Conservation (phyloP, 1,139 yeast species). For the Hyphopichia buzzinii region DNA sequence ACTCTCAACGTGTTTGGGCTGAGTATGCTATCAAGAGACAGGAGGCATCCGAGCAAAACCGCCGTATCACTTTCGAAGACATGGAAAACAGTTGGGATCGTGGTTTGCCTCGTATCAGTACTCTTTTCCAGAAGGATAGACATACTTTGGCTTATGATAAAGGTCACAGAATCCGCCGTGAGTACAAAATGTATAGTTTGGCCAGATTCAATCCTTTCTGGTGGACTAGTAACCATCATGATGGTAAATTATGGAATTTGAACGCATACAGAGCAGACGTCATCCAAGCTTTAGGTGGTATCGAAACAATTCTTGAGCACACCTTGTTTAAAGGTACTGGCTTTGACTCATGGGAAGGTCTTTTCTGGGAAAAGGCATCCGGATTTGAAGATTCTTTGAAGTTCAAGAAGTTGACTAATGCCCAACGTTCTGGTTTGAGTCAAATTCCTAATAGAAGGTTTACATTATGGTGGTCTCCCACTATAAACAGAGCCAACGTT, state of each 20-base stretch:
- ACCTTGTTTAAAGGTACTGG: slow-evolving; percentile 96
- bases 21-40: slow-evolving; percentile 89
- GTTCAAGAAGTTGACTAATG: slow-evolving; percentile 91
- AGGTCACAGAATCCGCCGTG: slow-evolving; percentile 83
- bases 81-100: slow-evolving; percentile 94
- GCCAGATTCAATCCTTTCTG: slow-evolving; percentile 84
- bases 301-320: slow-evolving; percentile 93
- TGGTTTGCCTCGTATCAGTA: slow-evolving; percentile 94
- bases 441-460: slow-evolving; percentile 98
- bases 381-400: slow-evolving; percentile 97
- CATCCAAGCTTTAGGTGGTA: slow-evolving; percentile 95
- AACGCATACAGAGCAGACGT: slow-evolving; percentile 94
- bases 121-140: slow-evolving; percentile 91
- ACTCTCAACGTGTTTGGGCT: slow-evolving; percentile 97
- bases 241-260: slow-evolving; percentile 93
- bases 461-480: slow-evolving; percentile 99
- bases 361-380: slow-evolving; percentile 96
- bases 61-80: slow-evolving; percentile 88
- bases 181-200: slow-evolving; percentile 71
- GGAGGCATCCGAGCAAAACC: slow-evolving; percentile 83
- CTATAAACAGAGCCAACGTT: slow-evolving; percentile 95
- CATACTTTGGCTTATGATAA: slow-evolving; percentile 94
- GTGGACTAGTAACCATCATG: slow-evolving; percentile 96
- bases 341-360: slow-evolving; percentile 97
- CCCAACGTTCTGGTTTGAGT: slow-evolving; percentile 94